These are phyloP conservation scores for Candida stauntonica DNA, from an alignment of 805 yeast genomes.

Conservation along the genomic window DNA sequence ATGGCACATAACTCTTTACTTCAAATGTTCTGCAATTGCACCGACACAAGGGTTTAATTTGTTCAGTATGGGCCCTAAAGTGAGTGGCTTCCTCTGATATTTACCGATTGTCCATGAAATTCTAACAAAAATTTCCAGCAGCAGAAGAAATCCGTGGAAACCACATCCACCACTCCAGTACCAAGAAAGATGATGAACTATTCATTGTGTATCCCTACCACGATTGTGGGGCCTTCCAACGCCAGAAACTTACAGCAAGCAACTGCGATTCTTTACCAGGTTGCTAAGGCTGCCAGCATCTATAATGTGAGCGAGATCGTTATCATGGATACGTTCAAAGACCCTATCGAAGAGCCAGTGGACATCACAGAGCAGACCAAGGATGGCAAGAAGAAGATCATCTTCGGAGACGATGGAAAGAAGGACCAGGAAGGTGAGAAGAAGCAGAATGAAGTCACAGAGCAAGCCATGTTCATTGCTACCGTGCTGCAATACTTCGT, in stretches of 20 bases:
- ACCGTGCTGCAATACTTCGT: slow-evolving; percentile 72
- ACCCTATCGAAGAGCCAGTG: slow-evolving; percentile 15
- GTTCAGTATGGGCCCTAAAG: slow-evolving; percentile 4
- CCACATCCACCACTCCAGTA: no score
- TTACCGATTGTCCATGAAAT: no score
- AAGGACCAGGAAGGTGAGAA: slow-evolving; percentile 18
- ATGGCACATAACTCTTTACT: slow-evolving; percentile 6
- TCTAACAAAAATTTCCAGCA: no score
- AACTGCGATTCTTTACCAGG: slow-evolving; percentile 69
- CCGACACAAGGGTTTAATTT: background rate
- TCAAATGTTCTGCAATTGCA: background rate
- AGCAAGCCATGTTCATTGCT: slow-evolving; percentile 54
- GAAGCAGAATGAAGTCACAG: slow-evolving; percentile 20
- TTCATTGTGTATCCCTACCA: slow-evolving; percentile 71
- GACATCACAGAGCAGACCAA: slow-evolving; percentile 22
- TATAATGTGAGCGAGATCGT: slow-evolving; percentile 74
- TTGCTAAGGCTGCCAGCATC: slow-evolving; percentile 69
- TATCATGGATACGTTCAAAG: slow-evolving; percentile 49
- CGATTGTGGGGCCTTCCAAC: slow-evolving; percentile 47
- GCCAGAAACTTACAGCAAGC: slow-evolving; percentile 69
- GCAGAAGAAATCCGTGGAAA: slow-evolving; percentile 6
- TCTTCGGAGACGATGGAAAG: slow-evolving; percentile 28
- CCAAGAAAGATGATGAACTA: slow-evolving; percentile 30
- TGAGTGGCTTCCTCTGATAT: no score
- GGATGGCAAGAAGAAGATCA: slow-evolving; percentile 27